Evolutionary conservation across 2,329 filamentous ascomycete species (phyloP).

Genomic region (Tolypocladium tropicale): DNA sequence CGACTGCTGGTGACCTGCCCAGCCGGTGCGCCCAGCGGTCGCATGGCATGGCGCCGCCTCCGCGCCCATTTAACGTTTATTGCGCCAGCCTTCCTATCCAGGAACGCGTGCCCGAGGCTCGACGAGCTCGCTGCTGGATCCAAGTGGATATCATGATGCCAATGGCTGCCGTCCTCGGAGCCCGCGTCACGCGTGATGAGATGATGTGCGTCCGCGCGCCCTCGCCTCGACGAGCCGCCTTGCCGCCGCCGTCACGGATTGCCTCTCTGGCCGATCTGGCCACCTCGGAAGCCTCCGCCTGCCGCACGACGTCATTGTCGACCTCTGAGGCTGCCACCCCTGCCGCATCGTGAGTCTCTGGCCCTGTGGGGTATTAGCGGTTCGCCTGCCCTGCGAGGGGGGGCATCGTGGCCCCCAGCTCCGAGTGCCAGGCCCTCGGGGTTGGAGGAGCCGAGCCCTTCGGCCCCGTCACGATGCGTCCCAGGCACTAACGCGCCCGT

Average conservation of each 20-base stretch:
- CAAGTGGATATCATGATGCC: neutral
- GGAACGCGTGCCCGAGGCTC: neutral
- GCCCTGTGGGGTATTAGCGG: neutral
- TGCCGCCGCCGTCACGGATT: neutral
- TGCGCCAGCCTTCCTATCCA: neutral
- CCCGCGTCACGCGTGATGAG: too few species aligned
- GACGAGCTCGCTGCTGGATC: neutral
- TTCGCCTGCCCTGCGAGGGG: neutral
- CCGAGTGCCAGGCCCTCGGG: neutral
- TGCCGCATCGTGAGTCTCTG: neutral
- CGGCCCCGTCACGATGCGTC: neutral
- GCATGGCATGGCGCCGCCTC: neutral
- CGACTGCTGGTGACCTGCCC: neutral
- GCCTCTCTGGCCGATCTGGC: neutral
- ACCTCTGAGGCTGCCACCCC: neutral
- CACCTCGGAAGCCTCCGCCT: neutral
- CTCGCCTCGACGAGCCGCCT: too few species aligned
- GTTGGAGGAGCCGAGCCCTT: neutral
- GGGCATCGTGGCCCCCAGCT: neutral
- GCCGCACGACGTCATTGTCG: neutral
- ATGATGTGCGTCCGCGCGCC: too few species aligned
- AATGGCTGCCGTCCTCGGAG: neutral
- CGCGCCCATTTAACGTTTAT: neutral
- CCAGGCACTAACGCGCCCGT: neutral
- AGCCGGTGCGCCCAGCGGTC: neutral